These are phyloP conservation scores for Fraxinus greggii DNA, from an alignment of 305 asterid genomes.

Conservation along the genomic window DNA sequence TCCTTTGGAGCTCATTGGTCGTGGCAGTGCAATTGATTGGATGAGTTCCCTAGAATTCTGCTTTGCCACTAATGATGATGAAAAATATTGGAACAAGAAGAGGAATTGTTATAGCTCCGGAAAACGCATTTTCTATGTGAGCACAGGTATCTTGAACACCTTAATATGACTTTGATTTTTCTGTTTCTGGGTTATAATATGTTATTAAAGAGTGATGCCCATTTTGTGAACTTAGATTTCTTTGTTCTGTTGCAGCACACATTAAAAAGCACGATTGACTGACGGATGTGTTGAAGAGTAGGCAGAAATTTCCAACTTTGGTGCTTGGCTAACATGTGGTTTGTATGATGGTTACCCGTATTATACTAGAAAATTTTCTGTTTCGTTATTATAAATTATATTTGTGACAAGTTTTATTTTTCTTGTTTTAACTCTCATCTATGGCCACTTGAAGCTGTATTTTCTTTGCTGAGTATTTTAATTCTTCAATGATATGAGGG, in stretches of 20 bases:
- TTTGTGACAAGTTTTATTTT: not conserved
- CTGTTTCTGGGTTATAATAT: not conserved
- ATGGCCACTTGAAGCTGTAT: not conserved
- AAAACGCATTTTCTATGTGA: constrained; percentile 19
- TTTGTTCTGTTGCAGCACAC: constrained; percentile 32
- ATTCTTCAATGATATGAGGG: not conserved
- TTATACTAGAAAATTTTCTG: constrained; percentile 12
- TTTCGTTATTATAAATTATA: not conserved
- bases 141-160: constrained; percentile 28
- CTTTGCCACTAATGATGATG: constrained; percentile 43
- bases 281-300: constrained; percentile 1
- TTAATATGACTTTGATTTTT: not conserved
- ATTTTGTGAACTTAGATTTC: not conserved
- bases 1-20: constrained; percentile 39
- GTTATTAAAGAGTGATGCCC: not conserved
- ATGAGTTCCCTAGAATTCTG: constrained; percentile 51
- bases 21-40: constrained; percentile 36
- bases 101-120: not conserved
- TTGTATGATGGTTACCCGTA: constrained; percentile 20
- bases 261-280: not conserved
- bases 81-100: constrained; percentile 27
- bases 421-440: not conserved
- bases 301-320: not conserved
- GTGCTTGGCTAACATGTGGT: constrained; percentile 24
- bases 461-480: not conserved